Evolutionary conservation across 495 filamentous ascomycete genomes (phyloP).

Genomic region (Hypoxylon lenormandii): DNA sequence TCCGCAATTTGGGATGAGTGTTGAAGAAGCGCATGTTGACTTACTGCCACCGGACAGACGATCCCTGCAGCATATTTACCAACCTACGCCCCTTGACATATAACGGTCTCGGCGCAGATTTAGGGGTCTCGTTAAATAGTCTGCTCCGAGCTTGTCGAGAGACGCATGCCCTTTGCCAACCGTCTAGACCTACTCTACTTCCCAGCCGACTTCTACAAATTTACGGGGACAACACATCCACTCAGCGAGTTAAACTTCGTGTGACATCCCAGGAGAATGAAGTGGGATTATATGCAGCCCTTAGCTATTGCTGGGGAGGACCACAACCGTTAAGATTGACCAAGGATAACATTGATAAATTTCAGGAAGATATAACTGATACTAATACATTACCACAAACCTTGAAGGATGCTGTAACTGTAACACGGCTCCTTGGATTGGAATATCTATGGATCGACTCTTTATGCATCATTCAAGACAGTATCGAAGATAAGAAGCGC

Average conservation of each 20-base stretch:
- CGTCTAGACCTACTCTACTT: slow-evolving; percentile 5
- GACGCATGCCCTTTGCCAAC: slow-evolving; percentile 23
- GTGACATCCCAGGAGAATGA: not conserved
- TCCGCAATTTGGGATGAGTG: not conserved
- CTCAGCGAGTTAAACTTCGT: not conserved
- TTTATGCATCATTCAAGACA: slow-evolving; percentile 51
- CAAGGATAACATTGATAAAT: slow-evolving; percentile 7
- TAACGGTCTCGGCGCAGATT: not conserved
- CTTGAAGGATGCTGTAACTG: slow-evolving; percentile 14
- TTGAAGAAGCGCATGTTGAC: not conserved
- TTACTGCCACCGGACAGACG: not conserved
- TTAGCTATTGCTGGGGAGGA: slow-evolving; percentile 37
- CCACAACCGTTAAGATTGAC: slow-evolving; percentile 28
- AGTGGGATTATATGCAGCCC: slow-evolving; percentile 9
- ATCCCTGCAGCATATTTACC: not conserved
- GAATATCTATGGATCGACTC: slow-evolving; percentile 49
- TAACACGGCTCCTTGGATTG: slow-evolving; percentile 12
- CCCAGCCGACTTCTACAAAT: slow-evolving; percentile 20
- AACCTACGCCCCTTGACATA: not conserved
- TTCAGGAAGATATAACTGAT: slow-evolving; percentile 6
- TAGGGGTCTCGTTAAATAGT: not conserved
- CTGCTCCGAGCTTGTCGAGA: slow-evolving; percentile 5
- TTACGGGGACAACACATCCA: not conserved
- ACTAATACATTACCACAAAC: slow-evolving; percentile 11
- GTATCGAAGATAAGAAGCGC: slow-evolving; percentile 39